Base-by-base conservation (phyloP, 2,329 filamentous ascomycete genomes). In the Paecilomyces sp. region DNA sequence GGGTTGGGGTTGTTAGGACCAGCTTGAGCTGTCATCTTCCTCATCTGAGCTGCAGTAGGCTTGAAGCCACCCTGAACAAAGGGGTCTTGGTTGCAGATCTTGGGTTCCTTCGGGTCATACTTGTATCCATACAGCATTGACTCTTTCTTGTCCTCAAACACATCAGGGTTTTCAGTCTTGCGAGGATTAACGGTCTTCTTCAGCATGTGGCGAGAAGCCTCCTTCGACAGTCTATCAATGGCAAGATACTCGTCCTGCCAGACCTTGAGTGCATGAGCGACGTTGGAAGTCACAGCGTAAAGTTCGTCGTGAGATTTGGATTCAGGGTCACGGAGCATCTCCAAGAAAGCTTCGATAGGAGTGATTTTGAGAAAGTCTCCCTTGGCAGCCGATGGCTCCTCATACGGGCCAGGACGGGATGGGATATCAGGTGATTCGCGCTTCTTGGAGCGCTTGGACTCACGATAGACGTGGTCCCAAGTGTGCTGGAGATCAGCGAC, bases 111-210 rank as follows among this genome's bases (percentile, higher is more conserved):
- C 0, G 80, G 70, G 62, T 84, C 82, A 67, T 83, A 83, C 34
- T 77, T 78, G 68, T 86, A 87, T 58, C 83, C 82, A 66, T 87
- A 87, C 0, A 87, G 72, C 60, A 81, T 80, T 1, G 84, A 80
- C 72, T 87, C 84, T 64, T 85, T 85, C 70, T 81, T 81, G 64
- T 85, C 84, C 66, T 85, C 83, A 61, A 79, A 85, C 2, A 83
- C 68, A n/a, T 74, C 70, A 4, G 74, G 72, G 12, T 77, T 72
- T 11, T 82, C 79, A 22, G 80, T 76, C 62, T 83, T 82, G 61
- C 83, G 81, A 2, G 81, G 78, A 47, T 79, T 75, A 13, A 74
- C 72, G 51, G 79, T 76, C 59, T 78, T 76, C 67, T 84, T 80
- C 15, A 78, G 76, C 13, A 79, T 77, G 54, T 82, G 83, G 64